Base-by-base conservation (phyloP, 2,329 filamentous ascomycete genomes). In the Chaetomiaceae sp. region DNA sequence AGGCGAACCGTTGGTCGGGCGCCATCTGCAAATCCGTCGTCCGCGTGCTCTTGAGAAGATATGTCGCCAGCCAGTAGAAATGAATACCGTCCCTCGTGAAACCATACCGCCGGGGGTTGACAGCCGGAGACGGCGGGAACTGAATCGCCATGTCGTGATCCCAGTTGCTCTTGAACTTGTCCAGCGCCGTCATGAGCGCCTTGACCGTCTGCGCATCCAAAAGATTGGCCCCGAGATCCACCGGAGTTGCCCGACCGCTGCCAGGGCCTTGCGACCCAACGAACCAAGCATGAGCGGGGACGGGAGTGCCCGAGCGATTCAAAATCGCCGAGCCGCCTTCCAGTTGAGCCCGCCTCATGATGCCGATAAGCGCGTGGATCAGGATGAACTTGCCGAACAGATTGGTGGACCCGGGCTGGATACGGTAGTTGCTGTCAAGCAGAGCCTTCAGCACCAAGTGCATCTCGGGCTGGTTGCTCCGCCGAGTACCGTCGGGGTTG, bases 121-220 rank as follows among this genome's bases (percentile, higher is more conserved):
- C 6, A 67, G 64, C 22, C 72, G 55, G 39, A 6, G 66, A 63
- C 3, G 69, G 80, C 6, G 83, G 81, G 57, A 88, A 89, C 64
- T 90, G 86, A 34, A 79, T 71, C 12, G 77, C 74, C 73, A 88
- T 84, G 62, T 90, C 87, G 53, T 75, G 70, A 65, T 89, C 86
- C 86, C 87, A 89, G 56, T 78, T 80, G 17, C 73, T 74, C 69
- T 89, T 89, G 80, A 87, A 89, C 62, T 87, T 86, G 58, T 85
- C 81, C 37, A 90, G 73, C 15, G 84, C 84, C 33, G 75, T 75
- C 40, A 73, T 73, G 47, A 81, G 71, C 3, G 71, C 69, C 51
- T 80, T 76, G 9, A 76, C 70, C 2, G 73, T 69, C 37, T 75
- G 71, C 34, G 76, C 74, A 44, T 77, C 70, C 22, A 77, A 69